A percentile compares a stretch with the other conserved stretches of the same genome.
Evolutionary conservation across 1,139 yeast genomes (phyloP).

Genomic region (Arxiozyma slooffiae): DNA sequence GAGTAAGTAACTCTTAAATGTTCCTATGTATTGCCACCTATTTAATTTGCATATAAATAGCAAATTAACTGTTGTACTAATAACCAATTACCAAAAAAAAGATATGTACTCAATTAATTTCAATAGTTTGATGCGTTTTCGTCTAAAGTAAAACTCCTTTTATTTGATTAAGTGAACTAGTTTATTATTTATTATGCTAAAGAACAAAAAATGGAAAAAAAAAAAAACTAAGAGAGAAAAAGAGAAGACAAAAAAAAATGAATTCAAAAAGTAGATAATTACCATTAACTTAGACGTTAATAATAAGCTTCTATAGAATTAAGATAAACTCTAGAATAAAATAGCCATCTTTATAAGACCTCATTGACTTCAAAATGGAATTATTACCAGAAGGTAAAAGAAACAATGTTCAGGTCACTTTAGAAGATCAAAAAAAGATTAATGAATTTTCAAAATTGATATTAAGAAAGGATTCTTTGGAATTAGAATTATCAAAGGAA

Average conservation of each 20-base stretch:
- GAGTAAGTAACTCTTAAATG: too few relatives aligned
- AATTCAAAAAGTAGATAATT: not conserved
- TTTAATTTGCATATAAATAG: not conserved
- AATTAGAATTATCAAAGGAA: constrained; percentile 41
- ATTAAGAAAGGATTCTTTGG: constrained; percentile 51
- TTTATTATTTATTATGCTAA: too few relatives aligned
- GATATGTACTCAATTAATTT: too few relatives aligned
- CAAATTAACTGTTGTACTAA: not conserved
- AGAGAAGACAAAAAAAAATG: not conserved
- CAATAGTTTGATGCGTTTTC: too few relatives aligned
- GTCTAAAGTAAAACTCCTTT: not conserved
- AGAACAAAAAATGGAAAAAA: too few relatives aligned
- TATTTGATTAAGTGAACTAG: too few relatives aligned
- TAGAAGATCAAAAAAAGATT: constrained; percentile 84
- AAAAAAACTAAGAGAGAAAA: not conserved
- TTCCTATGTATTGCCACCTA: not conserved
- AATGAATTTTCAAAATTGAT: constrained; percentile 80
- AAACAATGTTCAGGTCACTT: constrained; percentile 67
- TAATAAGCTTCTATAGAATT: not conserved
- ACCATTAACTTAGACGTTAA: not conserved
- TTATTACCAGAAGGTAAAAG: constrained; percentile 56
- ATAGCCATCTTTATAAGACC: too few relatives aligned
- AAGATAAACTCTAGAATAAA: not conserved
- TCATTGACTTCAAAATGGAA: constrained; percentile 32
- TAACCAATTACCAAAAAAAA: too few relatives aligned